A percentile compares a stretch with the other conserved stretches of the same genome.
Conservation (phyloP, 73 alveolate genomes). For the Tetrahymena thermophila region DNA sequence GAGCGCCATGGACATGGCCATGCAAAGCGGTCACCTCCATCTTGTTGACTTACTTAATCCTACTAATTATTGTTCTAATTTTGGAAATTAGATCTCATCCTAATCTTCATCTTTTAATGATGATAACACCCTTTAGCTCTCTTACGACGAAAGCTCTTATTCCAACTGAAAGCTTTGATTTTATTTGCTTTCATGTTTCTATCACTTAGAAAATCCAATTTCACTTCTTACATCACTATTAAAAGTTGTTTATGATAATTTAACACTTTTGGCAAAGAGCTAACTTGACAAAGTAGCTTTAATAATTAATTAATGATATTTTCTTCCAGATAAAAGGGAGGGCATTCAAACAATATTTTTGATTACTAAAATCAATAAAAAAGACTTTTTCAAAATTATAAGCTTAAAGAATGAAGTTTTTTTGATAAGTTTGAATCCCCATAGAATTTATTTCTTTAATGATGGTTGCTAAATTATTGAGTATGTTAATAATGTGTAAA, state of each 20-base stretch:
- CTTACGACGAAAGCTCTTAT: not conserved
- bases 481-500: not conserved
- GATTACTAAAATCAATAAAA: too few species aligned
- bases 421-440: not conserved
- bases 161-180: not conserved
- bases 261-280: not conserved
- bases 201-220: not conserved
- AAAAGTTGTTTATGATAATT: not conserved
- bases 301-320: not conserved
- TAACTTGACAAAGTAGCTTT: not conserved
- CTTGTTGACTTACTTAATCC: not conserved
- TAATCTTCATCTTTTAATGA: not conserved
- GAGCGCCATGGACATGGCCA: slow-evolving; percentile 4
- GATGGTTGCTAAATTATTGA: not conserved
- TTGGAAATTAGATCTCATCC: not conserved
- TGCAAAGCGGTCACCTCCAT: slow-evolving; percentile 1
- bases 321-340: not conserved
- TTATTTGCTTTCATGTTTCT: not conserved
- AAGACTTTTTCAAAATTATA: not conserved
- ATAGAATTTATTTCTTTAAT: not conserved
- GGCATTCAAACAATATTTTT: not conserved
- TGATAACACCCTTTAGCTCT: not conserved
- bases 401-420: not conserved
- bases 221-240: not conserved
- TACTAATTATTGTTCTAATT: not conserved